Percentiles rank a stretch among this genome's conserved stretches.
Evolutionary conservation across 768 basidiomycete species (phyloP).

Genomic region (Termitomyces sp.): DNA sequence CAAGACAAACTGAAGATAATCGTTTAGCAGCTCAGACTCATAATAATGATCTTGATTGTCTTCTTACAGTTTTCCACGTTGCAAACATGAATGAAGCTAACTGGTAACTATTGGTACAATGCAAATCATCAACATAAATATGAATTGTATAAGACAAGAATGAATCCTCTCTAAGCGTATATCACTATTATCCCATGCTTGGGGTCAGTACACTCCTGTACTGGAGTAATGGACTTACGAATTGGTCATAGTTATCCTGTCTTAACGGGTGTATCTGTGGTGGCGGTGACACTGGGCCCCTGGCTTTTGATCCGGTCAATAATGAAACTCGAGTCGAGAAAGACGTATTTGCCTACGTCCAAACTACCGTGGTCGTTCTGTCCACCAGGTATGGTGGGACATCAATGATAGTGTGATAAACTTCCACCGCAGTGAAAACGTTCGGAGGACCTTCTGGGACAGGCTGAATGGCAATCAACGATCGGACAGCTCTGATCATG

Average conservation of each 20-base stretch:
- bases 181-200: too few relatives aligned
- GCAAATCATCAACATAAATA: too few relatives aligned
- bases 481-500: background rate
- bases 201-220: too few relatives aligned
- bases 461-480: background rate
- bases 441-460: background rate
- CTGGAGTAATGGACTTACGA: background rate
- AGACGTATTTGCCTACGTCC: constrained; percentile 4
- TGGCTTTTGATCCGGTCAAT: background rate
- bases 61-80: too few relatives aligned
- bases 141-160: too few relatives aligned
- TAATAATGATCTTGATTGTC: too few relatives aligned
- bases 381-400: constrained; percentile 9
- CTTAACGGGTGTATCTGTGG: background rate
- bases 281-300: background rate
- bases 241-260: background rate
- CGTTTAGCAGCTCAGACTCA: too few relatives aligned
- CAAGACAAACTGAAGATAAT: too few relatives aligned
- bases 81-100: too few relatives aligned
- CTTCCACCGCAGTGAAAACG: constrained; percentile 3
- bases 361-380: constrained; percentile 10
- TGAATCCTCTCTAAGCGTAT: too few relatives aligned
- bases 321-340: background rate
- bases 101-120: too few relatives aligned
- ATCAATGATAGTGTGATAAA: constrained; percentile 8